Percentiles rank a stretch among this genome's conserved stretches.
Conservation (phyloP, 345 rosid genomes). For the Eucalyptus erythrocorys region DNA sequence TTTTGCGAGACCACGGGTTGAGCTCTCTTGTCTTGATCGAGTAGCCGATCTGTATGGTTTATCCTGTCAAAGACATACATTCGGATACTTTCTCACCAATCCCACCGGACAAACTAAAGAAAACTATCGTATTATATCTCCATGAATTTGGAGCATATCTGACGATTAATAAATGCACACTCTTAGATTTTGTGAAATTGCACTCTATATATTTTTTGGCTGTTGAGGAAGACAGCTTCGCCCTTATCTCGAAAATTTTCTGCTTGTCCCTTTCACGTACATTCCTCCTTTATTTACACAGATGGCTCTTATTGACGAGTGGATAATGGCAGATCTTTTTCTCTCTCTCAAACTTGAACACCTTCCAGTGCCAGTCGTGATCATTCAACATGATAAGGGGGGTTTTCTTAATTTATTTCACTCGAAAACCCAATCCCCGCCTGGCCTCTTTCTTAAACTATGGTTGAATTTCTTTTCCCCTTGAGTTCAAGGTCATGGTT, state of each 20-base stretch:
- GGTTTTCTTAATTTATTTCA: neutral
- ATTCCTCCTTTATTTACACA: neutral
- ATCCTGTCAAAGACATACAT: neutral
- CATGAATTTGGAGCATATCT: neutral
- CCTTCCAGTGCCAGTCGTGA: neutral
- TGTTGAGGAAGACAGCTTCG: neutral
- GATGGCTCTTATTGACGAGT: neutral
- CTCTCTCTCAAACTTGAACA: neutral
- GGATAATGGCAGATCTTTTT: neutral
- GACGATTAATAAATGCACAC: neutral
- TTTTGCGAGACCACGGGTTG: neutral
- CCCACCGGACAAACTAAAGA: neutral
- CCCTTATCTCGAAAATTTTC: neutral
- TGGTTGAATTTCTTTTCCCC: neutral
- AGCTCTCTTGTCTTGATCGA: neutral
- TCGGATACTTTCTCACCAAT: neutral
- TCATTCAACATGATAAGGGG: neutral
- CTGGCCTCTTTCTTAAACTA: too few species aligned
- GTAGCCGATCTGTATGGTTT: neutral
- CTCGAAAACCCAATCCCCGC: neutral
- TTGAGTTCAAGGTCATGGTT: neutral
- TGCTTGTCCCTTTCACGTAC: neutral
- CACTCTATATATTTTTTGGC: neutral
- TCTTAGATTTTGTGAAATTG: neutral
- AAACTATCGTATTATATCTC: neutral